Evolutionary conservation across 345 rosid species (phyloP), one percentile per base, ranked within the genome.

Genomic region (Citrus unshiu): DNA sequence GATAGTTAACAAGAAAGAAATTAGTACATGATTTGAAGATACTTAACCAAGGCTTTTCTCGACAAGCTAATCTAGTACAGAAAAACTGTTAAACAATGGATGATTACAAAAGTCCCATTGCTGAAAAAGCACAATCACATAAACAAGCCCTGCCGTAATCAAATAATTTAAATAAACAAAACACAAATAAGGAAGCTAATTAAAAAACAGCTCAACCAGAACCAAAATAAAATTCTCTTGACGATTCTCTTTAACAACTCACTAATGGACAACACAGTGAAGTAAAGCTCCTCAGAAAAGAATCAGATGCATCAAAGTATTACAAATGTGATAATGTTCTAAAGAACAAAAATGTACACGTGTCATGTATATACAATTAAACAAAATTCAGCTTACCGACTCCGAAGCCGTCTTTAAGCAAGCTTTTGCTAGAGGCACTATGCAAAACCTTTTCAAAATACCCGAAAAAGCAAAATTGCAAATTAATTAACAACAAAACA

Each of bases 381-480:
- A 54, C 13, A 21, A 73, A 77, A 18, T 0, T 16, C 72, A 71
- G 54, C 81, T 66, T 88, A 92, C 97, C 72, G 93, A 88, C 9
- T 78, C 77, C 1, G 92, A 77, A 75, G 94, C 90, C 0, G 84
- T 14, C 43, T 81, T 81, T 43, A 89, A 66, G 62, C 89, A 64
- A 79, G 85, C 56, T 73, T 86, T 87, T 0, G 86, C 83, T 9
- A 92, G 82, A 37, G 97, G 97, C 78, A 90, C 35, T 16, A 92
- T 51, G 80, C 93, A 92, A 85, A 92, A 92, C 96, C 96, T 92
- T 65, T 24, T 18, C 49, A 68, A 63, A 58, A 58, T 27, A 12
- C 39, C 3, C 6, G 30, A 56, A 21, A 75, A 70, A 51, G 1
- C 14, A 29, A 49, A 43, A 16, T 6, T 7, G 24, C 60, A 5